phyloP scores from a whole-genome alignment of 2,329 filamentous ascomycete genomes.

The Microdochium paspali region DNA sequence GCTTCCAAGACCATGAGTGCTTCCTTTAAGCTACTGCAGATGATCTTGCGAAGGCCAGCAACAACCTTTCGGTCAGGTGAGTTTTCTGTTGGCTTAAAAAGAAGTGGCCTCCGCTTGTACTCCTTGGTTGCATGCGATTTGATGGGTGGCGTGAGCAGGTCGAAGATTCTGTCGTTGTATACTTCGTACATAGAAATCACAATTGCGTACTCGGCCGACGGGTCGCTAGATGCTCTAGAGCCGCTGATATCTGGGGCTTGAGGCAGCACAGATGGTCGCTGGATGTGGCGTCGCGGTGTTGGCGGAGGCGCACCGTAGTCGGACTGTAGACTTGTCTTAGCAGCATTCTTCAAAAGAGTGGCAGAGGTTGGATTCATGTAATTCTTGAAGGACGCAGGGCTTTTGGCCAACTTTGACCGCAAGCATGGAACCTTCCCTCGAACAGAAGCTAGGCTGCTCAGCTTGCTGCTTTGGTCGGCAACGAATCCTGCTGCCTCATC shows the following conservation, averaged over 20 bases:
- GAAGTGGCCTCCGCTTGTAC: constrained; percentile 63
- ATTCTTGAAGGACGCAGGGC: constrained; percentile 20
- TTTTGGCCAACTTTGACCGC: constrained; percentile 19
- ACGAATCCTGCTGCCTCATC: no score
- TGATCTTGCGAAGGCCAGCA: constrained; percentile 80
- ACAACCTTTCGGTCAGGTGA: constrained; percentile 92
- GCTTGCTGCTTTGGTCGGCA: constrained; percentile 7
- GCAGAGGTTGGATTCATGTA: constrained; percentile 36
- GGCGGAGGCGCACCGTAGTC: constrained; percentile 42
- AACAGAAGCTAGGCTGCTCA: constrained; percentile 3
- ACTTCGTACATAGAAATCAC: constrained; percentile 98
- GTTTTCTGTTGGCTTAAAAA: constrained; percentile 86
- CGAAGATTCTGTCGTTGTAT: constrained; percentile 96
- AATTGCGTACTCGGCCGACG: constrained; percentile 71
- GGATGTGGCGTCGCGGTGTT: constrained; percentile 52
- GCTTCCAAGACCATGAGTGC: constrained; percentile 86
- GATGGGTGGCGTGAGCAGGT: constrained; percentile 63
- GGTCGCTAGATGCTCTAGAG: constrained; percentile 57
- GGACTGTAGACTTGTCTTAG: constrained; percentile 40
- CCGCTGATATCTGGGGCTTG: constrained; percentile 66
- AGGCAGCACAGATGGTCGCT: constrained; percentile 62
- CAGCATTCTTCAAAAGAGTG: constrained; percentile 31
- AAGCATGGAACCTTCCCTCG: neutral
- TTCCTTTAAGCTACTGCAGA: constrained; percentile 74
- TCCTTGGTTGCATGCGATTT: constrained; percentile 57